Evolutionary conservation across 2,329 filamentous ascomycete genomes (phyloP), one percentile per base, ranked within the genome.

Genomic region (Cryphonectria japonica): DNA sequence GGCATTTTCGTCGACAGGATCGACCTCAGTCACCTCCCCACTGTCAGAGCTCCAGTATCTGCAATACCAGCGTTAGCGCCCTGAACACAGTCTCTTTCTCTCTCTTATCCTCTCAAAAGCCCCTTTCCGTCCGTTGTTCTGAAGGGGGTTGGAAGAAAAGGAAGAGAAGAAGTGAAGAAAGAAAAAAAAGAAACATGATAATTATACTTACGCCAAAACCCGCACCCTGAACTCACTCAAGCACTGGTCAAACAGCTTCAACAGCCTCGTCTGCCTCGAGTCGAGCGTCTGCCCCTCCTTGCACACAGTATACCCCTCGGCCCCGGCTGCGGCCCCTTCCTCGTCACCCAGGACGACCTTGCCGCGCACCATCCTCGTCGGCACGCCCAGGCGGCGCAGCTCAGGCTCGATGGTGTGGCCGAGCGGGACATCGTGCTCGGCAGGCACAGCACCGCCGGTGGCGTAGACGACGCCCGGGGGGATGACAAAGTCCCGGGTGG

Each of bases 211-310:
- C 78, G 94, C 95, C 80, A 92, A 84, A 75, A 97, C 83, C 77
- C 90, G 87, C 71, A 99, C 90, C 80, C 87, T 91, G 84, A 99
- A 99, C 84, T 98, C 94, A 71, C 94, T 93, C 82, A 96, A 89
- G 74, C 93, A 93, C 70, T 98, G 89, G 68, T 94, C 92, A 83
- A 99, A 98, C 77, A 97, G 86, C 88, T 98, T 98, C 82, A 99
- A 82, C 78, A 99, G 84, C 74, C 94, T 92, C 70, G 96, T 98
- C 87, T 99, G 96, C 77, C 95, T 88, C 75, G 93, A 95, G 82
- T 98, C 95, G 75, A 99, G 83, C 61, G 90, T 87, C 79, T 98
- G 89, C 14, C 95, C 96, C 81, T 94, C 91, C 78, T 90, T 90
- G 84, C 95, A 98, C 66, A 99, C 90, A 13, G 87, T 87, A 79